These are phyloP conservation scores for Ophiognomonia clavigignenti-juglandacearum DNA, from an alignment of 2,329 filamentous ascomycete genomes.

Conservation along the genomic window DNA sequence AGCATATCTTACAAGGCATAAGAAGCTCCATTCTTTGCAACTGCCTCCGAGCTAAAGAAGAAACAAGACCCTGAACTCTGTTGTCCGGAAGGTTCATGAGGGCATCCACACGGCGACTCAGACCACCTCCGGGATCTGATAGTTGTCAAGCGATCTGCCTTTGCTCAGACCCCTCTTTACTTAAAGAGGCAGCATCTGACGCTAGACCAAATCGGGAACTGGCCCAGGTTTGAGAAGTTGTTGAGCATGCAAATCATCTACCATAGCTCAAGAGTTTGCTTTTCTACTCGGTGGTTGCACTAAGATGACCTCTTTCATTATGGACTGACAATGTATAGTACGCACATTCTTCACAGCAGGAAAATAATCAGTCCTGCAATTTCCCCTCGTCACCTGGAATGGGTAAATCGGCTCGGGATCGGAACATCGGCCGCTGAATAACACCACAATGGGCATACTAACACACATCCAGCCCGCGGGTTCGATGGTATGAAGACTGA, in stretches of 20 bases:
- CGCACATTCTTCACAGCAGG: too few species aligned
- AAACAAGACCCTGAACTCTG: background rate
- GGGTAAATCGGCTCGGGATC: too few species aligned
- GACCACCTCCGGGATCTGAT: background rate
- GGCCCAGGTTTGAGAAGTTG: constrained; percentile 1
- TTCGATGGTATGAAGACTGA: too few species aligned
- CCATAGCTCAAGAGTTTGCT: background rate
- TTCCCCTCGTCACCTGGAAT: too few species aligned
- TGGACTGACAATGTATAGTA: too few species aligned
- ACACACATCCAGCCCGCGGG: too few species aligned
- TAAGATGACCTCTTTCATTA: background rate
- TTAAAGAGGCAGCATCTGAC: background rate
- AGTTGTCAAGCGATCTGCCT: background rate
- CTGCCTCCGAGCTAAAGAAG: background rate
- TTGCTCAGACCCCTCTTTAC: constrained; percentile 7
- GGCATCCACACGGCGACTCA: constrained; percentile 2
- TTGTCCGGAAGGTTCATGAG: background rate
- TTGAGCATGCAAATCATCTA: constrained; percentile 8
- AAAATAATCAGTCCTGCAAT: too few species aligned
- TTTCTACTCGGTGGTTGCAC: constrained; percentile 3
- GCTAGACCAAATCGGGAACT: background rate
- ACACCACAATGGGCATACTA: too few species aligned
- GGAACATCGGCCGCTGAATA: too few species aligned
- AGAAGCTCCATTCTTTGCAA: background rate
- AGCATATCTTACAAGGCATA: too few species aligned